Conservation (phyloP, 345 rosid species). For the Brassica juncea region DNA sequence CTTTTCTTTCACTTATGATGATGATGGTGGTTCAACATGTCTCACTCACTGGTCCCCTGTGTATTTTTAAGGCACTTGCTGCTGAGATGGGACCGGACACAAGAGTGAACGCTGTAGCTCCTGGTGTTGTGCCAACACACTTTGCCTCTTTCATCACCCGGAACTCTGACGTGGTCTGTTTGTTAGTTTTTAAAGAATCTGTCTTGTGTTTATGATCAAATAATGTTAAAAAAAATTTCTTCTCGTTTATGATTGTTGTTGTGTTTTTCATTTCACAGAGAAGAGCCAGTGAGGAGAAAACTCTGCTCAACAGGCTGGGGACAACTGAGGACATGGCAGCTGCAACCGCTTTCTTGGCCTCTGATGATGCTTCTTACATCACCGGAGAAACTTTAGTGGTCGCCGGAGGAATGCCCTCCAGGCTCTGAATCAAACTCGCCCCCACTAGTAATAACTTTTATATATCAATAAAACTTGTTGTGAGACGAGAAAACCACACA, state of each 20-base stretch:
- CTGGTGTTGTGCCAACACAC: conserved; percentile 87
- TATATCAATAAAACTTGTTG: background rate
- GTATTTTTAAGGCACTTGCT: conserved; percentile 67
- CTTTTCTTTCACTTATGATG: background rate
- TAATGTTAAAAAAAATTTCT: background rate
- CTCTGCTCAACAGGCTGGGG: conserved; percentile 69
- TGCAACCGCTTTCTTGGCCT: conserved; percentile 72
- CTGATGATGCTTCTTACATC: conserved; percentile 69
- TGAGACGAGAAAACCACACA: background rate
- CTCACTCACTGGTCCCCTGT: background rate
- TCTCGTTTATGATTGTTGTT: background rate
- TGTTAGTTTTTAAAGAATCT: background rate
- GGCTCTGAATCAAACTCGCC: conserved; percentile 47
- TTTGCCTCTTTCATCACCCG: conserved; percentile 62
- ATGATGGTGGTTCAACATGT: background rate
- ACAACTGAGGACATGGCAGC: conserved; percentile 75
- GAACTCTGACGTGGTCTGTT: conserved; percentile 45
- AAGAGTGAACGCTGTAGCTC: conserved; percentile 85
- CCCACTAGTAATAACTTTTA: background rate
- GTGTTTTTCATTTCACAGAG: conserved; percentile 21
- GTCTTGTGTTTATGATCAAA: background rate
- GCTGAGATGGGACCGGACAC: conserved; percentile 74
- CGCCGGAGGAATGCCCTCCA: conserved; percentile 75
- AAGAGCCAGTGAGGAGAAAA: conserved; percentile 40
- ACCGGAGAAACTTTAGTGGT: conserved; percentile 81